Evolutionary conservation across 1,284 basidiomycete genomes (phyloP), one percentile per base, ranked within the genome.

Genomic region (Puccinia triticina): DNA sequence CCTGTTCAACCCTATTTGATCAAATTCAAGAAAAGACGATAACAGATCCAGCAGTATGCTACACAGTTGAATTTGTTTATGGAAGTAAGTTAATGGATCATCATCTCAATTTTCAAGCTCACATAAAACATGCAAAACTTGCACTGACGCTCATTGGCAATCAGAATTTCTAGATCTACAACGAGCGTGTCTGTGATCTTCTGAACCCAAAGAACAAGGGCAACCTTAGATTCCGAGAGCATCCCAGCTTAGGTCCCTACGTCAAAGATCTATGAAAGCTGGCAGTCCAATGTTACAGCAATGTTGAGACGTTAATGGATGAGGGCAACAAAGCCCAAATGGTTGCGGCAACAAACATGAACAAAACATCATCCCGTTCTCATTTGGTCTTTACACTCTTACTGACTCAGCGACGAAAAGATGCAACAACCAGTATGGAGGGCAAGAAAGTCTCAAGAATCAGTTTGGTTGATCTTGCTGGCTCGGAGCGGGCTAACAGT

Each of bases 371-470:
- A n/a, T n/a, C n/a, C n/a, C n/a, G n/a, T n/a, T n/a, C n/a, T n/a
- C n/a, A n/a, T n/a, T n/a, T n/a, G n/a, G n/a, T n/a, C n/a, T n/a
- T n/a, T n/a, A n/a, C n/a, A n/a, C n/a, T n/a, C n/a, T n/a, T n/a
- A n/a, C n/a, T n/a, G n/a, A n/a, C n/a, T n/a, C n/a, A n/a, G n/a
- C n/a, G n/a, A n/a, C n/a, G n/a, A n/a, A n/a, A n/a, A n/a, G n/a
- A n/a, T n/a, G n/a, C n/a, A n/a, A n/a, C n/a, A n/a, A n/a, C n/a
- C n/a, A n/a, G n/a, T n/a, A n/a, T n/a, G n/a, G n/a, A n/a, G n/a
- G n/a, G n/a, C n/a, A 96, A 98, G 88, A 98, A 98, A 87, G 96
- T 97, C 16, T 97, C 95, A 40, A 92, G 95, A 83, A 98, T 98
- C 87, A 96, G 91, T 92, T 93, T 84, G 79, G 90, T 87, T 48